A percentile compares a stretch with the other conserved stretches of the same genome.
These are phyloP conservation scores for Hypoxylon intermedium DNA, from an alignment of 495 filamentous ascomycete genomes.

Conservation along the genomic window DNA sequence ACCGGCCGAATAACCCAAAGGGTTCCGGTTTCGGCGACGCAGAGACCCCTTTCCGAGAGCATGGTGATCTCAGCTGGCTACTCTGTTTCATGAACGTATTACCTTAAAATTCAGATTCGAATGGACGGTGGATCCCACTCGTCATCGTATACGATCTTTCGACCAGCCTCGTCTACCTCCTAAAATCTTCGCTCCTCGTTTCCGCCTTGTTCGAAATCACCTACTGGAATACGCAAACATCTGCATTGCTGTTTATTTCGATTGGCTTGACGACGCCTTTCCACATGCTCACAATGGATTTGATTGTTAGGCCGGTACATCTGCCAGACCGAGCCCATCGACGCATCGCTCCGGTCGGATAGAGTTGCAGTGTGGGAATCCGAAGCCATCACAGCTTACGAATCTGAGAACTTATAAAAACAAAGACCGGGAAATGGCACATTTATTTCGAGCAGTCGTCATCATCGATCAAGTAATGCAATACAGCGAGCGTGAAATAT, in stretches of 20 bases:
- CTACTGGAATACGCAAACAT: conserved; percentile 1
- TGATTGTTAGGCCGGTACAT: neutral
- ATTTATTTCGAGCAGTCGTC: conserved; percentile 1
- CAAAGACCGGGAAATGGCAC: neutral
- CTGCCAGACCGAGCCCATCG: neutral
- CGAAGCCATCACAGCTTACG: neutral
- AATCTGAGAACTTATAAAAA: neutral
- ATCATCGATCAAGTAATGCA: neutral
- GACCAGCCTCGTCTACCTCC: neutral
- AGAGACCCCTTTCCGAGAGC: neutral
- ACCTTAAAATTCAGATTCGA: neutral
- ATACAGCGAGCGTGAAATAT: neutral
- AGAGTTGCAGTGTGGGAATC: neutral
- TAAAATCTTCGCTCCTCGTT: neutral
- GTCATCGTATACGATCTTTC: neutral
- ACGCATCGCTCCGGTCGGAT: neutral
- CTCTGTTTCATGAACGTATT: neutral
- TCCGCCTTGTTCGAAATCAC: neutral
- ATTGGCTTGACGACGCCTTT: neutral
- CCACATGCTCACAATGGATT: neutral
- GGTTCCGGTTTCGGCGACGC: neutral
- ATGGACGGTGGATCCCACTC: neutral
- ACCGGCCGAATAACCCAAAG: neutral
- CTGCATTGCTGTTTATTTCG: neutral
- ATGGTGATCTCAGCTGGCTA: conserved; percentile 1